These are phyloP conservation scores for Rhynchosporium graminicola DNA, from an alignment of 2,329 filamentous ascomycete genomes.

Conservation along the genomic window DNA sequence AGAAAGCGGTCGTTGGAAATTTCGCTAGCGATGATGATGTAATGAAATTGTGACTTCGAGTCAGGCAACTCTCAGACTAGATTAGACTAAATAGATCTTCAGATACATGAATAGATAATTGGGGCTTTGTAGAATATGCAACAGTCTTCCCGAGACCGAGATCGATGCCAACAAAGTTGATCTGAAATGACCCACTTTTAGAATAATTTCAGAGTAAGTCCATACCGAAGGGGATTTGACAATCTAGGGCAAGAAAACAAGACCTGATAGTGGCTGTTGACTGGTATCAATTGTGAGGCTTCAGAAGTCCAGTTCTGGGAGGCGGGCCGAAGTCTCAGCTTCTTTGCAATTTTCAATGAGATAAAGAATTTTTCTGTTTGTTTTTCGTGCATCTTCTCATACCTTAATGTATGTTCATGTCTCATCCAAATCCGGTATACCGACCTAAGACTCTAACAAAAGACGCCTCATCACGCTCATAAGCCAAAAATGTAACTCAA, in stretches of 20 bases:
- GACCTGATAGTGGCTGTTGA: too few relatives aligned
- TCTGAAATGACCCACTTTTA: too few relatives aligned
- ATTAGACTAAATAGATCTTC: constrained; percentile 3
- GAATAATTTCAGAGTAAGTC: too few relatives aligned
- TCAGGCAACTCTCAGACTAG: not conserved
- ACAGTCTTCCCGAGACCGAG: not conserved
- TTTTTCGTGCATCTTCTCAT: not conserved
- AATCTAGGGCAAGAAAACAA: too few relatives aligned
- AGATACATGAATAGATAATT: not conserved
- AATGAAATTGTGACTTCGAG: not conserved
- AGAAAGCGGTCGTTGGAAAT: not conserved
- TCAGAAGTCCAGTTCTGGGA: too few relatives aligned
- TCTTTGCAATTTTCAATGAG: not conserved
- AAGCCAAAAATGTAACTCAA: not conserved
- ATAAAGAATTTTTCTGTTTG: not conserved
- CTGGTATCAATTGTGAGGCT: too few relatives aligned
- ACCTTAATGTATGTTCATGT: not conserved
- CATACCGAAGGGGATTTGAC: too few relatives aligned
- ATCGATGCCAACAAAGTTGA: too few relatives aligned
- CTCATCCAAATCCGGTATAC: not conserved
- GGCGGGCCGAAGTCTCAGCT: too few relatives aligned
- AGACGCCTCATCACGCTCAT: not conserved
- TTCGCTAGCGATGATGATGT: not conserved
- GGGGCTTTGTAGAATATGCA: not conserved
- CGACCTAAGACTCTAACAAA: not conserved